A percentile compares a stretch with the other conserved stretches of the same genome.
Conservation (phyloP, 768 basidiomycete genomes). For the Lepiota venenata region DNA sequence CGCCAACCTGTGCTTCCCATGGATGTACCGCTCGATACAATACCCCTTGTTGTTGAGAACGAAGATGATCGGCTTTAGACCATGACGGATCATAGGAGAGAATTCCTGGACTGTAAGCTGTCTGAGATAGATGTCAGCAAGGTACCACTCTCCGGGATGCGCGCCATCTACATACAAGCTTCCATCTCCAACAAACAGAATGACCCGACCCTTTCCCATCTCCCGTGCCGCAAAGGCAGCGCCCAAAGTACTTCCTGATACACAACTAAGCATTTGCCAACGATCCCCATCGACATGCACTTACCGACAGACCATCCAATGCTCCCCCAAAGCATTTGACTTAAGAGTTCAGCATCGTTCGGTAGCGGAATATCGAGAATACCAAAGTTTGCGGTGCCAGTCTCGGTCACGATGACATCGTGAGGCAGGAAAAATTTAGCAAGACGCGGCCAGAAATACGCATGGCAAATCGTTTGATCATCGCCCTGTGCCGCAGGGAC, state of each 20-base stretch:
- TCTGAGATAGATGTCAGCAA: conserved; percentile 28
- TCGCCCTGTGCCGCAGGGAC: conserved; percentile 46
- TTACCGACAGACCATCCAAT: conserved; percentile 88
- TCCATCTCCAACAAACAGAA: conserved; percentile 86
- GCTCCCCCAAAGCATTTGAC: conserved; percentile 86
- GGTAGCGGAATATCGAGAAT: conserved; percentile 81
- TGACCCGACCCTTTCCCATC: conserved; percentile 55
- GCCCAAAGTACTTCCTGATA: conserved; percentile 55
- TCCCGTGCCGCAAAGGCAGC: conserved; percentile 80
- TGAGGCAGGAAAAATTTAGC: conserved; percentile 64
- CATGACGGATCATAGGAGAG: conserved; percentile 75
- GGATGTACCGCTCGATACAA: conserved; percentile 81
- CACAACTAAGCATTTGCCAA: neutral
- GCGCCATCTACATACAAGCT: conserved; percentile 50
- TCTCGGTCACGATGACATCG: conserved; percentile 86
- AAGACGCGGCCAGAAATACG: conserved; percentile 83
- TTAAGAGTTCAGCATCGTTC: conserved; percentile 57
- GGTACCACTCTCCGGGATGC: neutral
- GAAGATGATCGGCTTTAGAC: conserved; percentile 80
- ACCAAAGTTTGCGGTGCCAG: conserved; percentile 86
- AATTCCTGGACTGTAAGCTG: conserved; percentile 82
- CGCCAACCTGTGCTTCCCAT: conserved; percentile 54
- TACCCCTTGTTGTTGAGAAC: conserved; percentile 81
- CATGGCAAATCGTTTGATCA: conserved; percentile 60
- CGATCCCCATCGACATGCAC: conserved; percentile 9